Base-by-base conservation (phyloP, 345 rosid genomes). In the Populus deltoides region DNA sequence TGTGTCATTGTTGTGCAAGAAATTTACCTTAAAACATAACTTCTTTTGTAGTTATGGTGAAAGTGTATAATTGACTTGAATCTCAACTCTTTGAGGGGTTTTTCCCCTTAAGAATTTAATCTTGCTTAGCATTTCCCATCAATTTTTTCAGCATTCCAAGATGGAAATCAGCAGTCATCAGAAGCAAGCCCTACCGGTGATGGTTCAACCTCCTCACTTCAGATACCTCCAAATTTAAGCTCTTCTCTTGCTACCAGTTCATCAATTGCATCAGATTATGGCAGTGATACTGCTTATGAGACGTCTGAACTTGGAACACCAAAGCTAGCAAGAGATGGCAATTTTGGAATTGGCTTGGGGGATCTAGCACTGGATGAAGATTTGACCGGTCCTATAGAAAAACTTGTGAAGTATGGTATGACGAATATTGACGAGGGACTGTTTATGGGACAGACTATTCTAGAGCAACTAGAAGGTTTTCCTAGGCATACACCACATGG, bases 391-490 rank as follows among this genome's bases (percentile, higher is more conserved):
- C 97, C 99, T 65, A 86, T 91, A 53, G 98, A 92, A 80, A 97
- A 92, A 78, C 86, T 97, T 69, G 92, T 90, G 66, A 92, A 91
- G 85, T 91, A 85, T 83, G 98, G 93, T 74, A 89, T 97, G 88
- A 86, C 96, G 77, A 94, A 94, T 81, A 94, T 97, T 84, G 99
- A 97, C 25, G 97, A 97, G 86, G 98, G 99, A 65, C 88, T 97
- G 69, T 89, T 89, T 81, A 91, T 92, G 94, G 95, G 99, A 79
- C 94, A 94, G 79, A 92, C 94, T 72, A 97, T 94, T 86, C 82
- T 97, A 31, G 99, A 92, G 79, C 97, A 94, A 72, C 92, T 97
- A 79, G 97, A 92, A 88, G 97, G 91, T 80, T 84, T 90, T 73
- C 97, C 94, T 39, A 87, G 83, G 85, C 94, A 87, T 83, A 90